Base-by-base conservation (phyloP, 1,139 yeast species). In the Kurtzmaniella quercitrusa region DNA sequence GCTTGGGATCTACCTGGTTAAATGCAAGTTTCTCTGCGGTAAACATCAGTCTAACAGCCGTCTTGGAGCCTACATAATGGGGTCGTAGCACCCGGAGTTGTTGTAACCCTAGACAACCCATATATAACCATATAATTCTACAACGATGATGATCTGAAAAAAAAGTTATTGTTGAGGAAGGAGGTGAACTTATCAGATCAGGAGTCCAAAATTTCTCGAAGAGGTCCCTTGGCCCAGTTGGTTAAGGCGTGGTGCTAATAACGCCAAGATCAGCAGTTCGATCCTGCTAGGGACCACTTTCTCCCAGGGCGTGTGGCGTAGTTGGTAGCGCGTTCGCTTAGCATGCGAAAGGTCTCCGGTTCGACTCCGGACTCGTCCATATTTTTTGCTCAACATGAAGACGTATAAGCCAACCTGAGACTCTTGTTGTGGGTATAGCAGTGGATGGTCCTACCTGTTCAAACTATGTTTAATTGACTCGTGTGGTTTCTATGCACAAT, bases 281-380 rank as follows among this genome's bases (percentile, higher is more conserved):
- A 81, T 81, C 87, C 87, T 77, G 87, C 85, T 79, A 81, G 85
- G 85, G 85, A 81, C 82, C 86, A 81, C 58, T 61, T 47, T 14
- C 21, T 29, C 33, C 16, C 37, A 37, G 89, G 89, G 89, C 87
- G 87, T 82, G 87, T 82, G 88, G 89, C 89, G 88, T 78, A 82
- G 89, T 82, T 81, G 89, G 89, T 82, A 82, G 88, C 88, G 89
- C 88, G 88, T 79, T 79, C 85, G 81, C 88, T 81, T 82, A 79
- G 89, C 89, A 82, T 81, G 88, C 80, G 85, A 80, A 79, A 82
- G 89, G 88, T 82, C 89, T 79, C 82, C 81, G 87, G 89, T 82
- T 82, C 89, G 85, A 82, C 76, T 82, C 88, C 88, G 82, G 83
- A 80, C 88, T 82, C 87, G 88, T 82, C 88, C 88, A 82, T 54